A percentile compares a stretch with the other conserved stretches of the same genome.
These are phyloP conservation scores for Verbena officinalis DNA, from an alignment of 257 asterid species.

Conservation along the genomic window DNA sequence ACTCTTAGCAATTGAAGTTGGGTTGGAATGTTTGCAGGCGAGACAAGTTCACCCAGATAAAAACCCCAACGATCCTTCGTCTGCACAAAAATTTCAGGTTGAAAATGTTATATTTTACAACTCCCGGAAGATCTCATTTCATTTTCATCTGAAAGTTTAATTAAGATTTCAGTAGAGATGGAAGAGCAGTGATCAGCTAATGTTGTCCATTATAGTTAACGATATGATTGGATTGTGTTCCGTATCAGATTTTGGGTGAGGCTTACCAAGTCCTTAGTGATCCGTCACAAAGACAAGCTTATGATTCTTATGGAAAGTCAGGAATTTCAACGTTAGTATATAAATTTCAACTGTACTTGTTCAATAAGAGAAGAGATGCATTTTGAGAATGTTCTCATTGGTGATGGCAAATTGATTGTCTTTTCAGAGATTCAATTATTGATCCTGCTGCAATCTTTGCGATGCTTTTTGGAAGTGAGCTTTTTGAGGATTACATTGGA, in stretches of 20 bases:
- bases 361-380: constrained; percentile 6
- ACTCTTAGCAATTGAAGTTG: too few relatives aligned
- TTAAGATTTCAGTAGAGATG: constrained; percentile 6
- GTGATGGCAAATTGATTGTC: too few relatives aligned
- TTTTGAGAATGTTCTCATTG: constrained; percentile 24
- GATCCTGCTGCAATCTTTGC: constrained; percentile 99
- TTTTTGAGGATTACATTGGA: constrained; percentile 97
- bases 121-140: too few relatives aligned
- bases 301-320: constrained; percentile 91
- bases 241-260: constrained; percentile 87
- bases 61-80: constrained; percentile 94
- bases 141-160: too few relatives aligned
- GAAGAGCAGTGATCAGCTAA: too few relatives aligned
- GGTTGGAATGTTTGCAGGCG: constrained; percentile 72
- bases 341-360: constrained; percentile 31
- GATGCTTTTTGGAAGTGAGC: constrained; percentile 99
- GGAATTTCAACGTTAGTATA: constrained; percentile 96
- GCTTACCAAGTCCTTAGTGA: constrained; percentile 98
- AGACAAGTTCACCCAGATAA: constrained; percentile 99
- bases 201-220: too few relatives aligned
- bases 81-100: constrained; percentile 98
- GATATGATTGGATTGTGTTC: too few relatives aligned
- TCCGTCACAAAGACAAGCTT: constrained; percentile 87
- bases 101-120: too few relatives aligned
- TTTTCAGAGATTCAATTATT: constrained; percentile 85